Evolutionary conservation across 305 asterid species (phyloP), one percentile per base, ranked within the genome.

Genomic region (Fraxinus sp.): DNA sequence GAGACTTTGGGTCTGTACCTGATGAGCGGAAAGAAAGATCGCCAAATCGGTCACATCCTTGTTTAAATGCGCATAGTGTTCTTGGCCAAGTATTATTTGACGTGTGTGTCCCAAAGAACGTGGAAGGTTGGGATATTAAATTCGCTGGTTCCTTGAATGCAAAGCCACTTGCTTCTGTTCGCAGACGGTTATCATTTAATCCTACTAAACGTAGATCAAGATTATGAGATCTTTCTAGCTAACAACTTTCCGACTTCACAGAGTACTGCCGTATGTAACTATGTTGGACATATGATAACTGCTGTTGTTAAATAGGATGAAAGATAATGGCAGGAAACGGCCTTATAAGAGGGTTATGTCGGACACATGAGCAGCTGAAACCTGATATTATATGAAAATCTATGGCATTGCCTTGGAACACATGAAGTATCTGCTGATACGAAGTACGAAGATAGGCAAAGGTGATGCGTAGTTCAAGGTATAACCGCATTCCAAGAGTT

Each of bases 101-200:
- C 11, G 97, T 83, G 0, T 95, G 98, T 83, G 92, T 94, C 79
- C 99, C 99, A 0, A 95, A 95, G 86, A 95, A 90, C 5, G 86
- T 95, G 11, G 99, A 94, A 87, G 97, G 97, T 75, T 95, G 99
- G 99, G 98, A 95, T 80, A 88, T 95, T 46, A 95, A 91, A 78
- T 94, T 91, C 77, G 83, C 93, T 0, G 92, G 96, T 81, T 91
- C 95, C 33, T 83, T 90, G 88, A 94, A 95, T 55, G 89, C 95
- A 46, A 95, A 91, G 81, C 95, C 94, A 0, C 84, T 89, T 78
- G 92, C 94, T 76, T 91, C 95, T 36, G 90, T 90, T 70, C 86
- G 87, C 46, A 89, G 87, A 84, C 88, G 89, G 83, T 91, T 93
- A 0, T 90, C 90, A 3, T 79, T 90, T 62, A 79, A 90, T 77